Evolutionary conservation across 345 rosid species (phyloP).

Genomic region (Linum tenue): DNA sequence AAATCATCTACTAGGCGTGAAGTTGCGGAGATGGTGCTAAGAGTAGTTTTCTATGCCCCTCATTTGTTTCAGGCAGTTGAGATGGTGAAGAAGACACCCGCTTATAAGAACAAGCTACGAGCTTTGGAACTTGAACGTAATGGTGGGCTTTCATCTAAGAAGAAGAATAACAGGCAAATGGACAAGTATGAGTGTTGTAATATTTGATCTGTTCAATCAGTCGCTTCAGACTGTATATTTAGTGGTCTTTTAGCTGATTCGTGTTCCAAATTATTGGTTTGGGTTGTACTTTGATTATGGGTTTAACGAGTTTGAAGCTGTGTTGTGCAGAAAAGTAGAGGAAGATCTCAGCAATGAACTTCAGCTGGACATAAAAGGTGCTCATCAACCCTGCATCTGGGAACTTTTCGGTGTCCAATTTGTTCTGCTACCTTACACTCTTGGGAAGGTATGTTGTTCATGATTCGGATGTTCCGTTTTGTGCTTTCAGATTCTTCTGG

Average conservation of each 20-base stretch:
- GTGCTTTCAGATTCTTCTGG: not conserved
- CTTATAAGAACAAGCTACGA: constrained; percentile 73
- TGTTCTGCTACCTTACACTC: constrained; percentile 66
- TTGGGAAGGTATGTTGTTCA: constrained; percentile 46
- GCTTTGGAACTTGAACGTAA: constrained; percentile 84
- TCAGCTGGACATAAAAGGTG: constrained; percentile 79
- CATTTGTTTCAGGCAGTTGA: constrained; percentile 57
- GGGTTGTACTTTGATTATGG: not conserved
- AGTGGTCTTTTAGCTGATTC: not conserved
- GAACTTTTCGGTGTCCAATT: constrained; percentile 61
- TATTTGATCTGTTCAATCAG: too few relatives aligned
- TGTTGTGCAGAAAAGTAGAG: constrained; percentile 50
- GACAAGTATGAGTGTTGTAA: constrained; percentile 39
- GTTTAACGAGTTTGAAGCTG: not conserved
- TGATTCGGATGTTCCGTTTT: not conserved
- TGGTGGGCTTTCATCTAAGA: constrained; percentile 66
- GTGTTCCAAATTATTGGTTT: not conserved
- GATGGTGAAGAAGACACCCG: constrained; percentile 86
- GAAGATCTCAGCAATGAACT: constrained; percentile 94
- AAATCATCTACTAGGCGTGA: not conserved
- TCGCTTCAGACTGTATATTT: too few relatives aligned
- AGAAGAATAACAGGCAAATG: constrained; percentile 71
- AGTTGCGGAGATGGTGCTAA: not conserved
- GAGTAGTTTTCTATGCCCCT: not conserved
- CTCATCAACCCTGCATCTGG: constrained; percentile 75